Evolutionary conservation across 2,329 filamentous ascomycete species (phyloP).

Genomic region (Fusarium nematophilum): DNA sequence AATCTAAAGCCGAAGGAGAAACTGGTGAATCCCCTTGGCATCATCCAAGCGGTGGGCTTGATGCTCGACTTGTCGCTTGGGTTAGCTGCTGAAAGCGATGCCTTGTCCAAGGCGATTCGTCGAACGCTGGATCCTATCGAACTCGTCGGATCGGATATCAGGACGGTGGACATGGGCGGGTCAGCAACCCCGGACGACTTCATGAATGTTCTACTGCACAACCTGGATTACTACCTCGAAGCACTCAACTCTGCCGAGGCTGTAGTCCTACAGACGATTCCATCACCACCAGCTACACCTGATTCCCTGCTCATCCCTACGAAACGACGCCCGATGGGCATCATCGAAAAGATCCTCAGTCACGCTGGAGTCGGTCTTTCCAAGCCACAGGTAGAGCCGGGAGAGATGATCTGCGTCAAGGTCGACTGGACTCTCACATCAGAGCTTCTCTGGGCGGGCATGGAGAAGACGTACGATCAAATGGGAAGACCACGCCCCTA

Average conservation of each 20-base stretch:
- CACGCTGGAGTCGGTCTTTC: constrained; percentile 1
- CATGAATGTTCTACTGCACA: constrained; percentile 16
- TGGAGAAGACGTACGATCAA: constrained; percentile 54
- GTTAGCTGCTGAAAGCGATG: constrained; percentile 9
- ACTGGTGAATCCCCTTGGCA: constrained; percentile 10
- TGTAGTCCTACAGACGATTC: not conserved
- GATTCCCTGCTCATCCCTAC: not conserved
- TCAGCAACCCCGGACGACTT: constrained; percentile 9
- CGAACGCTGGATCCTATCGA: constrained; percentile 27
- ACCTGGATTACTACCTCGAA: constrained; percentile 26
- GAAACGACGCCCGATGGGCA: not conserved
- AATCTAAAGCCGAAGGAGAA: constrained; percentile 12
- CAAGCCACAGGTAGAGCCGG: not conserved
- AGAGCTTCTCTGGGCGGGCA: constrained; percentile 39
- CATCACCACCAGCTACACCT: not conserved
- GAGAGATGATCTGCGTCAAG: constrained; percentile 8
- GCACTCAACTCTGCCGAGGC: constrained; percentile 20
- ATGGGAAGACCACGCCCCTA: constrained; percentile 57
- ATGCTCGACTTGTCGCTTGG: constrained; percentile 22
- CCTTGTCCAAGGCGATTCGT: constrained; percentile 23
- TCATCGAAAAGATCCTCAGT: constrained; percentile 6
- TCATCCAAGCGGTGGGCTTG: constrained; percentile 16
- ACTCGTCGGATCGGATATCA: constrained; percentile 19
- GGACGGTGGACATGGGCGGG: constrained; percentile 22
- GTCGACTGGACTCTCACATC: constrained; percentile 13